These are phyloP conservation scores for Simplicillium sp. DNA, from an alignment of 2,329 filamentous ascomycete genomes.

Conservation along the genomic window DNA sequence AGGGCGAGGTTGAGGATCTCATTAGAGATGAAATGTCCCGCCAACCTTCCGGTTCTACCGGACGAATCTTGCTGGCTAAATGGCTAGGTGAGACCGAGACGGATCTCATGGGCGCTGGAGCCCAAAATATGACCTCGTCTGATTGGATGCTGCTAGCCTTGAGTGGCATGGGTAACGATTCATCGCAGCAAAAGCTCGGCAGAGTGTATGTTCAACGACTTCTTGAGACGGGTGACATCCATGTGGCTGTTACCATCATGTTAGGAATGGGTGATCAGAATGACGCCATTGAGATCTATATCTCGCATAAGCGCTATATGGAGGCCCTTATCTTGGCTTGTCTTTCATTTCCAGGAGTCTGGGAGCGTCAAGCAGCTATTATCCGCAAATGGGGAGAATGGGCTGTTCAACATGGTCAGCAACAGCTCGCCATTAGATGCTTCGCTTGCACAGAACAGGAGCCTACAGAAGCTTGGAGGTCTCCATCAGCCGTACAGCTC, in stretches of 20 bases:
- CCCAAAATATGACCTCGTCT: slow-evolving; percentile 80
- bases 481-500: slow-evolving; percentile 62
- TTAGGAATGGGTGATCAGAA: slow-evolving; percentile 86
- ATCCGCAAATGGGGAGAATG: slow-evolving; percentile 93
- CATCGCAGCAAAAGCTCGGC: slow-evolving; percentile 81
- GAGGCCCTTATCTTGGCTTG: slow-evolving; percentile 86
- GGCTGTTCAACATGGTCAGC: slow-evolving; percentile 76
- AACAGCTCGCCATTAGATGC: slow-evolving; percentile 83
- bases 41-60: slow-evolving; percentile 64
- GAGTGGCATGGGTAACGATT: slow-evolving; percentile 68
- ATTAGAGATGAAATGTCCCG: slow-evolving; percentile 76
- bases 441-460: slow-evolving; percentile 87
- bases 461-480: slow-evolving; percentile 78
- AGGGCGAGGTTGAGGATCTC: slow-evolving; percentile 70
- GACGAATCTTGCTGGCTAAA: slow-evolving; percentile 74
- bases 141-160: slow-evolving; percentile 97
- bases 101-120: slow-evolving; percentile 70
- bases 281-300: slow-evolving; percentile 92
- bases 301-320: slow-evolving; percentile 85
- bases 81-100: slow-evolving; percentile 84
- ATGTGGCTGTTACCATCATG: slow-evolving; percentile 86
- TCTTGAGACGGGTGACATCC: slow-evolving; percentile 80
- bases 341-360: slow-evolving; percentile 72
- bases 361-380: slow-evolving; percentile 82
- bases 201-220: slow-evolving; percentile 85